Base-by-base conservation (phyloP, 176 grass and related monocot genomes). In the Olyra latifolia region DNA sequence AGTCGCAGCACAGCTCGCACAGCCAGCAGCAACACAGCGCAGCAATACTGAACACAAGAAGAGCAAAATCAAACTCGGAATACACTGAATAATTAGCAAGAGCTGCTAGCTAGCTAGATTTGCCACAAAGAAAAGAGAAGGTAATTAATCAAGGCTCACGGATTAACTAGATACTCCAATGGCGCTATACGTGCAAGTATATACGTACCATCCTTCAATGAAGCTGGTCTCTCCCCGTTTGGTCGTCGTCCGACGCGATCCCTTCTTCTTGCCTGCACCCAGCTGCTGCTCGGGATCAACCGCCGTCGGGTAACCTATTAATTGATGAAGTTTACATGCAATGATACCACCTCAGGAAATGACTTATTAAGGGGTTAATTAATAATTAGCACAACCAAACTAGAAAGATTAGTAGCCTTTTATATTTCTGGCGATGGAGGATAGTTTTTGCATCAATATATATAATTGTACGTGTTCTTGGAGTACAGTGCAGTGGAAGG, bases 221-320 rank as follows among this genome's bases (percentile, higher is more conserved):
- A 77, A 77, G 57, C 57, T 62, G 4, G 23, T 16, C 9, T 62
- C 74, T 29, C 74, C 74, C 24, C 74, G 74, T 58, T 45, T 62
- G 41, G 15, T 60, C 57, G 74, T 77, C 57, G 8, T 13, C 4
- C 69, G 69, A 2, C 69, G 47, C 2, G 57, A 62, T 25, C 42
- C 42, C 74, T 77, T 77, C 75, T 27, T 77, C 57, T 15, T 39
- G 17, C 49, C 49, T 54, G 20, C 52, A n/a, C 17, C 50, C 24
- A 2, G 4, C 41, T 7, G 8, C n/a, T 4, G 68, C 55, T 62
- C 74, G 41, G 58, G 29, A 29, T 44, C 43, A 14, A 22, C 58
- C 52, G 52, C n/a, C 10, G 27, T 62, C 25, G 75, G 75, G 25
- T 77, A 77, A 3, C 75, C 75, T 77, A 10, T 20, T 22, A 2